A percentile compares a stretch with the other conserved stretches of the same genome.
These are phyloP conservation scores for Ceratocystis variospora DNA, from an alignment of 2,329 filamentous ascomycete genomes.

Conservation along the genomic window DNA sequence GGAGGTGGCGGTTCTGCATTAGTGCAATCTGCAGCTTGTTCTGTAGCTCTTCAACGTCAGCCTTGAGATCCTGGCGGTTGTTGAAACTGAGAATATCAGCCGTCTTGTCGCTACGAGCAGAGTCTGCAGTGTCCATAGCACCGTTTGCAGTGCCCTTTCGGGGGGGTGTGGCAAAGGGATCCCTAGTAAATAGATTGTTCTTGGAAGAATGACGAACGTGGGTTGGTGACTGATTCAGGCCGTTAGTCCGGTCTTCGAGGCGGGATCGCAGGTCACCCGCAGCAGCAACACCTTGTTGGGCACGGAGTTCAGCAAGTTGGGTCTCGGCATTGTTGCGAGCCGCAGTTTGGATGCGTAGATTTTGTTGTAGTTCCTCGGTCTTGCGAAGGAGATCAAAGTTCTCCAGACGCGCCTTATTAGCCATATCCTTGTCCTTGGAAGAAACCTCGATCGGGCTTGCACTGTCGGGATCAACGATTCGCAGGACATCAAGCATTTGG, in stretches of 20 bases:
- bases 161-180: conserved; percentile 26
- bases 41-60: conserved; percentile 81
- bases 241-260: conserved; percentile 75
- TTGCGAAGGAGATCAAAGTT: conserved; percentile 77
- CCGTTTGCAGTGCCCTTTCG: conserved; percentile 51
- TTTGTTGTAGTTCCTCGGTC: conserved; percentile 77
- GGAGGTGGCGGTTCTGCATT: conserved; percentile 88
- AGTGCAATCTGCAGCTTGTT: conserved; percentile 87
- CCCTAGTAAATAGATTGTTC: conserved; percentile 1
- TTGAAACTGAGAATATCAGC: conserved; percentile 71
- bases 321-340: conserved; percentile 69
- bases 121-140: conserved; percentile 41
- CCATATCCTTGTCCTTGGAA: conserved; percentile 35
- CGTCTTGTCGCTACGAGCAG: conserved; percentile 66
- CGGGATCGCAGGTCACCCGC: conserved; percentile 41
- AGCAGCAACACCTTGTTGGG: conserved; percentile 23
- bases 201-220: conserved; percentile 49
- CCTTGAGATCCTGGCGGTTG: conserved; percentile 77
- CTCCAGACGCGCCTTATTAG: conserved; percentile 51
- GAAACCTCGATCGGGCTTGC: conserved; percentile 45
- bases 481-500: conserved; percentile 70
- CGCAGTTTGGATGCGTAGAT: conserved; percentile 69
- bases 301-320: conserved; percentile 65
- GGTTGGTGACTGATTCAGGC: conserved; percentile 61
- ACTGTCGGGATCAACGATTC: conserved; percentile 68